phyloP scores from a whole-genome alignment of 2,329 filamentous ascomycete species.

The Phyllosticta citribraziliensis region DNA sequence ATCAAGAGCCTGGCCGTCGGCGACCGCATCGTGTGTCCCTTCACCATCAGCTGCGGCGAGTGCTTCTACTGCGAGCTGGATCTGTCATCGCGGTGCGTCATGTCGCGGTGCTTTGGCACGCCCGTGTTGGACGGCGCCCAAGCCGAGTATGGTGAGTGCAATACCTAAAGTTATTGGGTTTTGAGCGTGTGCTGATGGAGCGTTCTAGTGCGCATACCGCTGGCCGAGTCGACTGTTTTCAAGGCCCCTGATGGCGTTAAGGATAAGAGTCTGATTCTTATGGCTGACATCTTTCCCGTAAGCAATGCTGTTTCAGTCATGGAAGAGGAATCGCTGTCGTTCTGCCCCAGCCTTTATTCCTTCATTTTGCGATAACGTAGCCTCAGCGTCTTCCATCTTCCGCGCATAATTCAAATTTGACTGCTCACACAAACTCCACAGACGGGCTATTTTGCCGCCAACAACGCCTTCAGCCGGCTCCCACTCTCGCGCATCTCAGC shows the following conservation, averaged over 20 bases:
- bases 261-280: conserved; percentile 67
- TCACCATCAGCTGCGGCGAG: conserved; percentile 50
- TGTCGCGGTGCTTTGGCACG: conserved; percentile 62
- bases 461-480: conserved; percentile 62
- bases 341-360: no score
- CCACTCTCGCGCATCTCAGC: conserved; percentile 48
- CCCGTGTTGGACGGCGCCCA: conserved; percentile 65
- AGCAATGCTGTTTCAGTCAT: conserved; percentile 31
- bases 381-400: background rate
- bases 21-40: conserved; percentile 73
- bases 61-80: conserved; percentile 81
- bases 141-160: conserved; percentile 55
- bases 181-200: background rate
- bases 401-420: background rate
- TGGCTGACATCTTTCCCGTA: conserved; percentile 84
- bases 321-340: no score
- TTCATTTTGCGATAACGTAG: no score
- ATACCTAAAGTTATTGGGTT: background rate
- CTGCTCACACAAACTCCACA: background rate
- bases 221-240: conserved; percentile 71
- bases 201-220: conserved; percentile 51
- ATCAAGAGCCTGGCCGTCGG: conserved; percentile 63
- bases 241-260: conserved; percentile 62
- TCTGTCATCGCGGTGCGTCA: conserved; percentile 66
- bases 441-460: conserved; percentile 59